These are phyloP conservation scores for Grigorovia jiainica DNA, from an alignment of 805 yeast genomes.

Conservation along the genomic window DNA sequence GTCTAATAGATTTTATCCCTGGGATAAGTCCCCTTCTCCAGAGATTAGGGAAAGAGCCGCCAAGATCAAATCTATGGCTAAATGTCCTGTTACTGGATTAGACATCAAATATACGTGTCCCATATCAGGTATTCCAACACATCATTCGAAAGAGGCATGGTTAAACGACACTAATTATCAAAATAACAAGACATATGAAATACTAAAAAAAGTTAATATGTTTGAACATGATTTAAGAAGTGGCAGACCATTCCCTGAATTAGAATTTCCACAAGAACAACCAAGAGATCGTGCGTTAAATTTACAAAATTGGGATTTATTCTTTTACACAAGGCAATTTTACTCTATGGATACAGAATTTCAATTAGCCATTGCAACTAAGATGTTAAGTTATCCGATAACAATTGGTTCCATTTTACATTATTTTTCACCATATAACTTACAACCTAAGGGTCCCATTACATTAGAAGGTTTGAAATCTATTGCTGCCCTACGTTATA, in stretches of 20 bases:
- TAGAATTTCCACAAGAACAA: constrained; percentile 81
- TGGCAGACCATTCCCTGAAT: constrained; percentile 92
- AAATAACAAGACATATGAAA: constrained; percentile 52
- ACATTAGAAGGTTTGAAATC: constrained; percentile 91
- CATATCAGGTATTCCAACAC: constrained; percentile 92
- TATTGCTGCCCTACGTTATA: constrained; percentile 83
- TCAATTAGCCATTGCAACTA: constrained; percentile 90
- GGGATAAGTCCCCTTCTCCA: constrained; percentile 90
- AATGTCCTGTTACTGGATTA: constrained; percentile 84
- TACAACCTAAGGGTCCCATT: constrained; percentile 78
- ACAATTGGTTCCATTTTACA: constrained; percentile 81
- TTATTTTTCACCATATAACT: constrained; percentile 73
- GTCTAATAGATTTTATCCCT: constrained; percentile 67
- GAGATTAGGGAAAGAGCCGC: constrained; percentile 90
- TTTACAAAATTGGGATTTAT: constrained; percentile 84
- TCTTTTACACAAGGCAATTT: constrained; percentile 85
- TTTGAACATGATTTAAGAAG: constrained; percentile 93
- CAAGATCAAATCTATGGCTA: constrained; percentile 74
- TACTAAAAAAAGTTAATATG: constrained; percentile 76
- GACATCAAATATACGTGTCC: constrained; percentile 87
- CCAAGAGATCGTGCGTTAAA: constrained; percentile 68
- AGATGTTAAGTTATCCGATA: constrained; percentile 86
- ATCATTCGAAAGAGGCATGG: constrained; percentile 87
- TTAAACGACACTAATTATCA: constrained; percentile 70
- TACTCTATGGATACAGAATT: constrained; percentile 96